Conservation (phyloP, 2,329 filamentous ascomycete species). For the Conoideocrella luteorostrata region DNA sequence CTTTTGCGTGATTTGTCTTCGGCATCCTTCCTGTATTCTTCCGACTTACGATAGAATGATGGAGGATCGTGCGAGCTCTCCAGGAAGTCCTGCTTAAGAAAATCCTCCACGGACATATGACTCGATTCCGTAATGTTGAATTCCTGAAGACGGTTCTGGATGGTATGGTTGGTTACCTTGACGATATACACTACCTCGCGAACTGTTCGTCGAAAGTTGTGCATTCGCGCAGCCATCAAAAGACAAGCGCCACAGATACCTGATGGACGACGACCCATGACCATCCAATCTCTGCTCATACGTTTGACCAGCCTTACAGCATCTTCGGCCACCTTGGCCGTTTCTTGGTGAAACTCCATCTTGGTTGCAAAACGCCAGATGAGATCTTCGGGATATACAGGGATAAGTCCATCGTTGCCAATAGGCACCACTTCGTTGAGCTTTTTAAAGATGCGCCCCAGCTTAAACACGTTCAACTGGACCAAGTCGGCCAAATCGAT, state of each 20-base stretch:
- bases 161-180: conserved; percentile 90
- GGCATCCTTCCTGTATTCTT: conserved; percentile 50
- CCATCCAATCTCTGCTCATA: conserved; percentile 98
- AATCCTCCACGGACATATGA: conserved; percentile 80
- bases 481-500: conserved; percentile 88
- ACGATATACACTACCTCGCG: conserved; percentile 97
- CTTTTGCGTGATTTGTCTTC: conserved; percentile 42
- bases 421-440: conserved; percentile 66
- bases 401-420: conserved; percentile 57
- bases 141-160: conserved; percentile 84
- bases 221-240: conserved; percentile 93
- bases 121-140: conserved; percentile 84
- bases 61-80: conserved; percentile 77
- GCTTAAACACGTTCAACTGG: conserved; percentile 82
- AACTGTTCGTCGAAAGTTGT: conserved; percentile 90
- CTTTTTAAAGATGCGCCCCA: conserved; percentile 85
- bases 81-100: conserved; percentile 63
- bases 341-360: conserved; percentile 80
- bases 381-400: conserved; percentile 80
- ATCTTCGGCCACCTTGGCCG: conserved; percentile 78
- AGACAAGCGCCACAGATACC: conserved; percentile 92
- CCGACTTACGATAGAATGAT: conserved; percentile 63
- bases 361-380: conserved; percentile 87
- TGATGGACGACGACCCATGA: conserved; percentile 84
- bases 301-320: conserved; percentile 81